A percentile compares a stretch with the other conserved stretches of the same genome.
Evolutionary conservation across 805 yeast species (phyloP).

Genomic region (Teunomyces atbi): DNA sequence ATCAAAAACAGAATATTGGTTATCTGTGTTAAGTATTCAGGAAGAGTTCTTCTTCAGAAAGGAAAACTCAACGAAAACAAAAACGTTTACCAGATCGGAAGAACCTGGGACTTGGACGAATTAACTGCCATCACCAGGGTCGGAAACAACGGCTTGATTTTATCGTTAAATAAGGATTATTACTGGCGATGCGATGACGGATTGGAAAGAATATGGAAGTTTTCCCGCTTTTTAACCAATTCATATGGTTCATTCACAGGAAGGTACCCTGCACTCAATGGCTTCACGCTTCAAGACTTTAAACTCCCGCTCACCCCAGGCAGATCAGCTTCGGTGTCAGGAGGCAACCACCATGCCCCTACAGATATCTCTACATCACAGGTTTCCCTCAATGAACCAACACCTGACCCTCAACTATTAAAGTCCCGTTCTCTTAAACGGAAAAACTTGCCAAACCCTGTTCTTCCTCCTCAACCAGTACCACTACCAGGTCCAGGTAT

Average conservation of each 20-base stretch:
- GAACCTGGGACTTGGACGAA: constrained; percentile 87
- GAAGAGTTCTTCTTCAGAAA: constrained; percentile 74
- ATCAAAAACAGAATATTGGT: constrained; percentile 61
- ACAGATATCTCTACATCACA: constrained; percentile 3
- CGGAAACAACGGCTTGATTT: constrained; percentile 54
- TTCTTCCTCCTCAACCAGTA: constrained; percentile 18
- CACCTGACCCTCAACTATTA: constrained; percentile 19
- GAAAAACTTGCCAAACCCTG: constrained; percentile 21
- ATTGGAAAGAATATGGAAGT: constrained; percentile 33
- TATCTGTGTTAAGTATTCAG: constrained; percentile 61
- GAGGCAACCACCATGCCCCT: background rate
- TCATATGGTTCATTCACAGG: constrained; percentile 36
- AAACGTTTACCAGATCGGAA: constrained; percentile 80
- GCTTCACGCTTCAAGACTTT: constrained; percentile 33
- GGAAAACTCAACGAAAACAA: constrained; percentile 73
- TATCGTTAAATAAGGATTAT: constrained; percentile 71
- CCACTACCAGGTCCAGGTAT: background rate
- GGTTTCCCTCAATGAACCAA: constrained; percentile 17
- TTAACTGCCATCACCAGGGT: constrained; percentile 53
- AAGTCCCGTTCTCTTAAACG: constrained; percentile 22
- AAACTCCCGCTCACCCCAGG: constrained; percentile 28
- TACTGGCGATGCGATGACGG: constrained; percentile 62
- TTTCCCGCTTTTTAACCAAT: constrained; percentile 31
- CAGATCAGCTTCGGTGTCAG: constrained; percentile 2
- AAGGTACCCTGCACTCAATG: constrained; percentile 35